Percentiles rank a stretch among this genome's conserved stretches.
Conservation (phyloP, 805 yeast species). For the Cyberlindnera galapagoensis region DNA sequence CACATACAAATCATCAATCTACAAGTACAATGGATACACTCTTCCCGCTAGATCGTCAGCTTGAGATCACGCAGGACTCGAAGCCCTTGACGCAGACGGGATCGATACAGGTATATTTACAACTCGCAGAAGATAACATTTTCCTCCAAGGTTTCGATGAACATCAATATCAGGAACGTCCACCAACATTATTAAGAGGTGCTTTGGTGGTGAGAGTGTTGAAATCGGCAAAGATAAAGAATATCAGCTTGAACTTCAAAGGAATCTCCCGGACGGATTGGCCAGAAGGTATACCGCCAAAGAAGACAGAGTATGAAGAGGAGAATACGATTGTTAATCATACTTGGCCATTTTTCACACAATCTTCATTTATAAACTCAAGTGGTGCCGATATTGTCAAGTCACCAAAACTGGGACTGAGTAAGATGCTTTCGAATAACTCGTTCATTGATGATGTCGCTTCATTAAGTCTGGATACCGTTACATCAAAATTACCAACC, state of each 20-base stretch:
- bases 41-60: constrained; percentile 44
- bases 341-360: constrained; percentile 80
- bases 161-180: constrained; percentile 53
- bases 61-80: constrained; percentile 34
- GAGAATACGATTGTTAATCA: constrained; percentile 62
- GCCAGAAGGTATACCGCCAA: constrained; percentile 98
- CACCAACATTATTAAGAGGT: constrained; percentile 81
- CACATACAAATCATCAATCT: no score
- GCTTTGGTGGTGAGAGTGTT: constrained; percentile 61
- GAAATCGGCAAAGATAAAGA: constrained; percentile 67
- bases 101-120: constrained; percentile 62
- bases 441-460: constrained; percentile 11
- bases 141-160: constrained; percentile 78
- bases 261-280: constrained; percentile 82
- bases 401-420: constrained; percentile 1
- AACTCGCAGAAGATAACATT: constrained; percentile 73
- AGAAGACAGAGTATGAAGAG: constrained; percentile 61
- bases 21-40: constrained; percentile 30
- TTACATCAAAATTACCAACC: constrained; percentile 4
- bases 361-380: constrained; percentile 19
- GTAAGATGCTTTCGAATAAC: constrained; percentile 3
- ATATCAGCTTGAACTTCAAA: constrained; percentile 51
- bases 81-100: constrained; percentile 54
- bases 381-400: constrained; percentile 38
- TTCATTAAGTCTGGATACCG: constrained; percentile 23